Percentiles rank a stretch among this genome's conserved stretches.
Conservation (phyloP, 805 yeast species). For the Nakazawaea wyomingensis region DNA sequence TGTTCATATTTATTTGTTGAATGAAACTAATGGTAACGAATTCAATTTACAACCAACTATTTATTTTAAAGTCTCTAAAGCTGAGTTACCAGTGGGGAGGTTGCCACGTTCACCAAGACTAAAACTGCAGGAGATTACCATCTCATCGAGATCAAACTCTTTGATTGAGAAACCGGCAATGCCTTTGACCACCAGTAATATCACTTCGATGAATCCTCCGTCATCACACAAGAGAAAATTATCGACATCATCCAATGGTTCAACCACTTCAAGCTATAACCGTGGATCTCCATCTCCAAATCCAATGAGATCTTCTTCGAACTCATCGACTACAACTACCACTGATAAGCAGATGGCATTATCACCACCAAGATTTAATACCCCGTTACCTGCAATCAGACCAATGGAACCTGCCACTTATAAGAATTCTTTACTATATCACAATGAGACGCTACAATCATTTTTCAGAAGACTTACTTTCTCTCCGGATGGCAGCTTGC, state of each 20-base stretch:
- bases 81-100: conserved; percentile 45
- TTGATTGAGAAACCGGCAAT: neutral
- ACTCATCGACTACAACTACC: conserved; percentile 3
- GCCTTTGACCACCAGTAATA: conserved; percentile 5
- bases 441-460: conserved; percentile 83
- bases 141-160: neutral
- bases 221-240: conserved; percentile 33
- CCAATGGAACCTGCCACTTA: conserved; percentile 30
- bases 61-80: conserved; percentile 45
- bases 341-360: conserved; percentile 1
- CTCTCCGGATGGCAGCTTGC: conserved; percentile 83
- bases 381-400: conserved; percentile 43
- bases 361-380: conserved; percentile 20
- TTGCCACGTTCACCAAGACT: conserved; percentile 13
- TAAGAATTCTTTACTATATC: conserved; percentile 52
- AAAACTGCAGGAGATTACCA: conserved; percentile 10
- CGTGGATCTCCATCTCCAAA: conserved; percentile 7
- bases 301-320: conserved; percentile 1
- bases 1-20: conserved; percentile 60
- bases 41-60: conserved; percentile 33
- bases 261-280: conserved; percentile 18
- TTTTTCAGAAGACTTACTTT: conserved; percentile 83
- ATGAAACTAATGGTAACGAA: conserved; percentile 17
- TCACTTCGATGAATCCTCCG: conserved; percentile 17
- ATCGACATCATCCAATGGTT: conserved; percentile 33